Percentiles rank a stretch among this genome's conserved stretches.
Evolutionary conservation across 2,329 filamentous ascomycete species (phyloP).

Genomic region (Fusarium circinatum): DNA sequence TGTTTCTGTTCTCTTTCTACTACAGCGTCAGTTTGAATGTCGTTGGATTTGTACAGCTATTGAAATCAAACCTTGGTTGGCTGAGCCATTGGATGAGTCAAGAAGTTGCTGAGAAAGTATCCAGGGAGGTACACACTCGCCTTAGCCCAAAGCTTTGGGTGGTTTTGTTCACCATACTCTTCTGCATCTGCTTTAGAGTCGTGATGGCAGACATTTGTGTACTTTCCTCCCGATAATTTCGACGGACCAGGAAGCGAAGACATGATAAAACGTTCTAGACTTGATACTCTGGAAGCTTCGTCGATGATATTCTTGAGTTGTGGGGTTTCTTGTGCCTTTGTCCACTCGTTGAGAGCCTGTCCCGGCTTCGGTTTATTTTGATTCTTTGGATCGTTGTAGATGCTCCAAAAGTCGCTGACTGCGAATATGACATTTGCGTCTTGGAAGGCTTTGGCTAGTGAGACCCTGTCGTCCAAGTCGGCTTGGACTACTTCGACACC

Average conservation of each 20-base stretch:
- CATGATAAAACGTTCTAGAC: not conserved
- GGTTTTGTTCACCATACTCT: not conserved
- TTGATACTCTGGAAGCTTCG: not conserved
- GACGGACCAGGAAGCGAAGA: conserved; percentile 1
- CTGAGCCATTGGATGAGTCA: conserved; percentile 6
- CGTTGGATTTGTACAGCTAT: not conserved
- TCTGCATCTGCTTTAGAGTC: conserved; percentile 8
- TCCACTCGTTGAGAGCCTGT: not conserved
- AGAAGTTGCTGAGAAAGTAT: conserved; percentile 2
- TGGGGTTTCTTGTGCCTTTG: not conserved
- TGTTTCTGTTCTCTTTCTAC: not conserved
- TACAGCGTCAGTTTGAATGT: not conserved
- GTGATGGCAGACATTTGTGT: not conserved
- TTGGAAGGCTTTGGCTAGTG: conserved; percentile 1
- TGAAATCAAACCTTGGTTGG: not conserved
- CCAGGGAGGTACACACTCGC: not conserved
- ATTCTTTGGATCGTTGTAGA: not conserved
- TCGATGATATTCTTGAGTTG: conserved; percentile 8
- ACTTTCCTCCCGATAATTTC: not conserved
- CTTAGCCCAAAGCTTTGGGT: conserved; percentile 2
- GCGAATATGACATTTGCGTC: not conserved
- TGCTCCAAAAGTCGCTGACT: conserved; percentile 6
- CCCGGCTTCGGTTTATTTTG: not conserved
- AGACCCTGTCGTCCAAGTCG: not conserved
- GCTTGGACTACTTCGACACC: conserved; percentile 9